Base-by-base conservation (phyloP, 148 eudicot species). In the Fagopyrum esculentum region DNA sequence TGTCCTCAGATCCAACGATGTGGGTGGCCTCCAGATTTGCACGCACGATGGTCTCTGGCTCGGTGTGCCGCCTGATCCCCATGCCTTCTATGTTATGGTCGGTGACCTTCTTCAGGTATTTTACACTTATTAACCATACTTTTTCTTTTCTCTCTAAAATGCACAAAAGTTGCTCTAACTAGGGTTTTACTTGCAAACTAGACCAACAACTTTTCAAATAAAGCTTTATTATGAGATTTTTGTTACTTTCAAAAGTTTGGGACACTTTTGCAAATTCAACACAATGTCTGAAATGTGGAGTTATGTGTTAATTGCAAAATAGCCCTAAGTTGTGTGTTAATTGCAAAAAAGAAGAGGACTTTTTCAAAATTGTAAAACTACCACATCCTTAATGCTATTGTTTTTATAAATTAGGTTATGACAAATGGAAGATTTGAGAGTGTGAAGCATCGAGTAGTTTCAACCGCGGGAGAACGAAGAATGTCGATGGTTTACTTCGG, bases 101-200 rank as follows among this genome's bases (percentile, higher is more conserved):
- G 99, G 99, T 26, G 99, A 96, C 79, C 86, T 90, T 9, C 86
- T 95, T 56, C 89, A 91, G 93, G 97, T 85, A 35, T 4, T 9
- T 64, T 64, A 64, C 46, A 45, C 5, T 64, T 40, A 35, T 64
- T 64, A 64, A 45, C 70, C 70, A 12, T 59, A 49, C 2, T 9
- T 10, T 13, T 10, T 13, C 12, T 49, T 49, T 49, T 49, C 52
- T 49, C 11, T 10, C 3, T 6, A 49, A 49, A 1, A 8, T 9
- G 9, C 12, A 9, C 52, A 49, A 49, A 1, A 35, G 0, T 35
- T 35, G 40, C 40, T 35, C 40, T 35, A 35, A 35, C 40, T 35
- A 1, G 40, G 40, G 40, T 35, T 2, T 35, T 35, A 35, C 2
- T 35, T 35, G 3, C 40, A 35, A 35, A 35, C 0, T 35, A 1